A percentile compares a stretch with the other conserved stretches of the same genome.
phyloP scores from a whole-genome alignment of 169 alveolate species.

The Miamiensis avidus region DNA sequence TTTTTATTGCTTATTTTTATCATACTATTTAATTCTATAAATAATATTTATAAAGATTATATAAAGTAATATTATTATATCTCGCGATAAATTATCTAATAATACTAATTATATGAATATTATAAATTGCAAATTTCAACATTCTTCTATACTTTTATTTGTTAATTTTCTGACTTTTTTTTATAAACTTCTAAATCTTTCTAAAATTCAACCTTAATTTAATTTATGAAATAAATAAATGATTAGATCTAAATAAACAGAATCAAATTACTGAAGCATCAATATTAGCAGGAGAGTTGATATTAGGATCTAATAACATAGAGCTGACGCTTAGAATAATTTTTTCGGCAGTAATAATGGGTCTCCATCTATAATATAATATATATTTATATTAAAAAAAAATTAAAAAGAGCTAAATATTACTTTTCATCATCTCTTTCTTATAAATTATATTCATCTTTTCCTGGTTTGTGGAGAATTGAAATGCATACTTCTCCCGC shows the following conservation, averaged over 20 bases:
- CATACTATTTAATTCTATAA: too few relatives aligned
- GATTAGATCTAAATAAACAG: not conserved
- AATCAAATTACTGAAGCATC: conserved; percentile 89
- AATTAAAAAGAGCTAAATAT: not conserved
- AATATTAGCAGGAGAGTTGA: conserved; percentile 97
- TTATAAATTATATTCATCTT: conserved; percentile 93
- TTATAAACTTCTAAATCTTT: conserved; percentile 85
- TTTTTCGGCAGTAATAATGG: conserved; percentile 96
- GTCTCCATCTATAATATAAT: conserved; percentile 92
- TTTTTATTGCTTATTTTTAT: too few relatives aligned
- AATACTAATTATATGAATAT: not conserved
- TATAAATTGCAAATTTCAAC: conserved; percentile 33
- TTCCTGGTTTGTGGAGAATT: conserved; percentile 97
- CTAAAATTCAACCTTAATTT: conserved; percentile 67
- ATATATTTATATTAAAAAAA: not conserved
- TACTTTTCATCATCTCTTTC: conserved; percentile 96
- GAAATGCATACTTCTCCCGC: conserved; percentile 98
- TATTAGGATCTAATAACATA: conserved; percentile 96
- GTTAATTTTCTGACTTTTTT: conserved; percentile 88
- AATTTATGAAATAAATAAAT: not conserved
- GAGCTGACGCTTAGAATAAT: conserved; percentile 94
- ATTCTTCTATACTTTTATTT: conserved; percentile 59
- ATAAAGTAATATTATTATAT: too few relatives aligned
- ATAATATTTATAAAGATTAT: too few relatives aligned
- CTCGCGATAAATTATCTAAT: not conserved